Evolutionary conservation across 225 moss, liverwort and hornwort genomes (phyloP).

Genomic region (Asterella californica): DNA sequence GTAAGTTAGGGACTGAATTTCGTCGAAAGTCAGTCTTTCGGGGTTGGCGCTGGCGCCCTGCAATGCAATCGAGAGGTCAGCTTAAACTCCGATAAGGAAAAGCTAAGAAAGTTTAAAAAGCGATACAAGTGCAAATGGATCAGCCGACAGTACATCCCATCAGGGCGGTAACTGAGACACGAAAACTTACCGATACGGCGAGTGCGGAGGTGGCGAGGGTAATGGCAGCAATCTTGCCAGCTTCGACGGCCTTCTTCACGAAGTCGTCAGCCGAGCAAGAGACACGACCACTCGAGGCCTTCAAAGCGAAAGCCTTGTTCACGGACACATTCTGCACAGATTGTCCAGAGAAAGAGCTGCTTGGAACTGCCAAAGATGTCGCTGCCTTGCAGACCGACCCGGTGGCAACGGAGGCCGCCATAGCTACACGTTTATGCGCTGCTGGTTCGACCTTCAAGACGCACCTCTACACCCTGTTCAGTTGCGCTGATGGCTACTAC

Average conservation of each 20-base stretch:
- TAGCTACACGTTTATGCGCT: slow-evolving; percentile 31
- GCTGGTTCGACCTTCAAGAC: not conserved
- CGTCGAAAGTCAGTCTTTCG: slow-evolving; percentile 52
- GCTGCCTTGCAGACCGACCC: slow-evolving; percentile 58
- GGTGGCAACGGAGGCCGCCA: slow-evolving; percentile 76
- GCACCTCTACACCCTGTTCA: not conserved
- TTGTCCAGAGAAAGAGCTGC: slow-evolving; percentile 17
- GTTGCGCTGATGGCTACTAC: not conserved
- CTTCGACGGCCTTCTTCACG: slow-evolving; percentile 52
- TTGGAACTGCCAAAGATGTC: slow-evolving; percentile 32
- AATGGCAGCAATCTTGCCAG: slow-evolving; percentile 70
- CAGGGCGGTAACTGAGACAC: too few species aligned
- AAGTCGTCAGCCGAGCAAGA: slow-evolving; percentile 72
- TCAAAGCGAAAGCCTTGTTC: slow-evolving; percentile 52
- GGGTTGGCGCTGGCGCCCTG: slow-evolving; percentile 67
- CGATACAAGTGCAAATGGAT: not conserved
- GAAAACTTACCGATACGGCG: slow-evolving; percentile 54
- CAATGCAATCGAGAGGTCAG: not conserved
- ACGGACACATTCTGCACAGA: slow-evolving; percentile 33
- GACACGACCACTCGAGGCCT: slow-evolving; percentile 47
- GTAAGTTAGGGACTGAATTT: slow-evolving; percentile 53
- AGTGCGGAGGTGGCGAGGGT: slow-evolving; percentile 72
- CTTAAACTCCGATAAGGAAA: not conserved
- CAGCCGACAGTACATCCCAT: not conserved
- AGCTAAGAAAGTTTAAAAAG: too few species aligned